A percentile compares a stretch with the other conserved stretches of the same genome.
Evolutionary conservation across 345 rosid genomes (phyloP).

Genomic region (Clausena lansium): DNA sequence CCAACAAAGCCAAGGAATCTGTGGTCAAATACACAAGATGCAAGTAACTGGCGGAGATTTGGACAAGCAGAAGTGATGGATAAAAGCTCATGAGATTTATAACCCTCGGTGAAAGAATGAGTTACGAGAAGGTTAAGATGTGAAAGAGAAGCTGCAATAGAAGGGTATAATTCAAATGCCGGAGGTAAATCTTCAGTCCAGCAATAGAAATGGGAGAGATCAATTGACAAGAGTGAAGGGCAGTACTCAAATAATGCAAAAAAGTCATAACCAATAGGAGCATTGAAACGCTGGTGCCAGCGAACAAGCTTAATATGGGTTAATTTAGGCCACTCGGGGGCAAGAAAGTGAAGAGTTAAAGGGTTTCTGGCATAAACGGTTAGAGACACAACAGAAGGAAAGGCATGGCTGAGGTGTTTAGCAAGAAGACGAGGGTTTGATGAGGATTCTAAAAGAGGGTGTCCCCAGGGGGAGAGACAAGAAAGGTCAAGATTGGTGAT

Average conservation of each 20-base stretch:
- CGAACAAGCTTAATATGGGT: conserved; percentile 64
- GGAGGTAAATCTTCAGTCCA: conserved; percentile 91
- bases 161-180: conserved; percentile 50
- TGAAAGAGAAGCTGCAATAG: conserved; percentile 40
- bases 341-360: conserved; percentile 44
- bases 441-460: conserved; percentile 42
- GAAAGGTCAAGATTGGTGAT: conserved; percentile 77
- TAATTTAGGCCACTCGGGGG: conserved; percentile 58
- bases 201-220: conserved; percentile 76
- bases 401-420: conserved; percentile 42
- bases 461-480: conserved; percentile 85
- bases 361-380: conserved; percentile 64
- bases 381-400: conserved; percentile 52
- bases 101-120: conserved; percentile 65
- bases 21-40: conserved; percentile 76
- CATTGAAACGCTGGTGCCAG: conserved; percentile 73
- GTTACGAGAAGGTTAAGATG: conserved; percentile 70
- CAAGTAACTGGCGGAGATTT: conserved; percentile 48
- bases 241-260: conserved; percentile 50
- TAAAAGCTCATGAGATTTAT: conserved; percentile 63
- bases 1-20: conserved; percentile 70
- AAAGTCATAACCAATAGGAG: conserved; percentile 55
- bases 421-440: conserved; percentile 49
- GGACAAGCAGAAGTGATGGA: conserved; percentile 58
- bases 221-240: conserved; percentile 39